Conservation (phyloP, 1,284 basidiomycete species). For the Rhodotorula sp. region DNA sequence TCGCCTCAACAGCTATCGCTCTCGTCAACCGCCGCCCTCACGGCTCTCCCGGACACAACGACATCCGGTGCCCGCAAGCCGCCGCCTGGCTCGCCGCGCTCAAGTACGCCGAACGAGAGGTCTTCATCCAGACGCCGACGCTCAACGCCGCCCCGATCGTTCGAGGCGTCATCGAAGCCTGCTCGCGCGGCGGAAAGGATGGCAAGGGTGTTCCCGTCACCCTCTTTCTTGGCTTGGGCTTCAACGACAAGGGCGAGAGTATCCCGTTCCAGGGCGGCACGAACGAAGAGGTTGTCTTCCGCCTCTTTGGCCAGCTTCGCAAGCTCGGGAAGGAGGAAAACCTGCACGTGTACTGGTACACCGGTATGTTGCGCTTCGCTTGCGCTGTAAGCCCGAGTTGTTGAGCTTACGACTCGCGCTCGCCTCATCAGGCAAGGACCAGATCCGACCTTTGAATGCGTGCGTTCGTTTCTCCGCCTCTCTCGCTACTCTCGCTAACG, state of each 20-base stretch:
- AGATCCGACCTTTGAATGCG: constrained; percentile 68
- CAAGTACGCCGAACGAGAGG: constrained; percentile 63
- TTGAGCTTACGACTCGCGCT: constrained; percentile 35
- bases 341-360: constrained; percentile 67
- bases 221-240: constrained; percentile 65
- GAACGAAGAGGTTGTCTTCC: constrained; percentile 69
- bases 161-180: constrained; percentile 64
- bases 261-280: constrained; percentile 77
- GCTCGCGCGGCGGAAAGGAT: constrained; percentile 52
- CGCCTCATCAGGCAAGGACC: constrained; percentile 54
- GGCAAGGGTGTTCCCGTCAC: constrained; percentile 61
- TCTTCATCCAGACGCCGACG: constrained; percentile 78
- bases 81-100: constrained; percentile 73
- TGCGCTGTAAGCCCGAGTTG: too few relatives aligned
- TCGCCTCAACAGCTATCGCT: constrained; percentile 60
- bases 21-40: constrained; percentile 69
- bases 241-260: constrained; percentile 68
- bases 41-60: constrained; percentile 59
- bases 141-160: constrained; percentile 70
- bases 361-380: constrained; percentile 1
- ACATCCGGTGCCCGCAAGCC: constrained; percentile 67
- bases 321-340: constrained; percentile 57
- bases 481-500: not conserved
- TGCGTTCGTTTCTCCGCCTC: not conserved
- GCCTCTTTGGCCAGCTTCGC: constrained; percentile 61